Evolutionary conservation across 2,329 filamentous ascomycete species (phyloP).

Genomic region (Colletotrichum eleusines): DNA sequence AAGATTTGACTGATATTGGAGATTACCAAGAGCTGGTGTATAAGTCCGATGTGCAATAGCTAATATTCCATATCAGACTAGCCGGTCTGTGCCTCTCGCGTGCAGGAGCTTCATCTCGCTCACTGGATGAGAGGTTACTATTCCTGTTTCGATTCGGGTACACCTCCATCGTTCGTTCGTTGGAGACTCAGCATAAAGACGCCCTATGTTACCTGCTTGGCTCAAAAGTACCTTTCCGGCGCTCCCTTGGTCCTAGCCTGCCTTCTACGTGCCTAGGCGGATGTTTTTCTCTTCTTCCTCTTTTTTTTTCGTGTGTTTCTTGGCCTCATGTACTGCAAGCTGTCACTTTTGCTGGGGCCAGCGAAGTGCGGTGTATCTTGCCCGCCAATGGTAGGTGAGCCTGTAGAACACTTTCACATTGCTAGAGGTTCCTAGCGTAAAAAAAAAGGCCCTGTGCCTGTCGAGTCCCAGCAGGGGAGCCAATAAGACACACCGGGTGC

Average conservation of each 20-base stretch:
- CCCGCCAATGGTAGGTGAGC: slow-evolving; percentile 26
- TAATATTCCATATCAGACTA: background rate
- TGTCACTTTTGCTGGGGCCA: slow-evolving; percentile 23
- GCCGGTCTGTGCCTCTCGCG: background rate
- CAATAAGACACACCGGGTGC: slow-evolving; percentile 28
- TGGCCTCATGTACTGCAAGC: slow-evolving; percentile 9
- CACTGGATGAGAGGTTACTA: background rate
- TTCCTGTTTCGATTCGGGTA: background rate
- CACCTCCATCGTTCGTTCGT: background rate
- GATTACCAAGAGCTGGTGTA: background rate
- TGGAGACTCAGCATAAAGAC: background rate
- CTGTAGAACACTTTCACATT: slow-evolving; percentile 1
- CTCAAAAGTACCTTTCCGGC: background rate
- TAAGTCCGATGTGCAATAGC: background rate
- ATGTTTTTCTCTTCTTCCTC: background rate
- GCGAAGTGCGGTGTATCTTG: slow-evolving; percentile 36
- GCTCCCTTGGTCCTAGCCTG: background rate
- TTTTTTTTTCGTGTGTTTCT: background rate
- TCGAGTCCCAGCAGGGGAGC: slow-evolving; percentile 21
- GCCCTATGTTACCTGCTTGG: background rate
- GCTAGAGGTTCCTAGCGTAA: background rate
- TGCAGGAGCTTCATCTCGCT: background rate
- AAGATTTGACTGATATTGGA: background rate
- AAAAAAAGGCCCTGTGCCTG: slow-evolving; percentile 23
- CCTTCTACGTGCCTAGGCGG: background rate